Base-by-base conservation (phyloP, 768 basidiomycete genomes). In the Amanita inopinata region DNA sequence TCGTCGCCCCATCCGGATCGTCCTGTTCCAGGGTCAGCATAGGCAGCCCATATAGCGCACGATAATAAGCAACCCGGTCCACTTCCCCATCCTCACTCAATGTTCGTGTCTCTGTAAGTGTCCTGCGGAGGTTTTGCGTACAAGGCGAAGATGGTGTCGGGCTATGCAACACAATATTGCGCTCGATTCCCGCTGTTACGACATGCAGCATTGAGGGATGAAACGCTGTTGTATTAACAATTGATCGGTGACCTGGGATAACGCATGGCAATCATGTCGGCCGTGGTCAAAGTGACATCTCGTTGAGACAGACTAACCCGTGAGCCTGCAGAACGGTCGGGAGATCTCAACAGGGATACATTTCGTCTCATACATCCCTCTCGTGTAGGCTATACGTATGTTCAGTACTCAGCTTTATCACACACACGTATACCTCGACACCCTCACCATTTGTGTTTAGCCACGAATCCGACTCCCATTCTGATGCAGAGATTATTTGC, bases 171-270 rank as follows among this genome's bases (percentile, higher is more conserved):
- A 78, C 52, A 18, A 87, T 68, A 47, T 75, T 67, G 18, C 74
- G 75, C 57, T 91, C 88, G 15, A 90, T 72, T 2, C 87, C 88
- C 3, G 80, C 67, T 3, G 85, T 85, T 25, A 74, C 69, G 22
- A 86, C 62, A 42, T 80, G 70, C 3, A 82, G 71, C 31, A 80
- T 65, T 15, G 72, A 65, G 1, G 88, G 87, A 54, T 90, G 88
- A 45, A 87, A 75, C 18, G 83, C 59, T 2, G 74, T 66, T 0
- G 77, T 73, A 54, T 90, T 91, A 33, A 89, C 77, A 40, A 91
- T 85, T 1, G 85, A 86, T 30, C 71, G 62, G 55, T 89, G 85
- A 3, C 84, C 83, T 78, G 41, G 15, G 20, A 41, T 33, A 41
- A 43, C 8, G n/a, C n/a, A n/a, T n/a, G n/a, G n/a, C n/a, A n/a